phyloP scores from a whole-genome alignment of 306 rosid genomes.

The Vigna reflexopilosa region DNA sequence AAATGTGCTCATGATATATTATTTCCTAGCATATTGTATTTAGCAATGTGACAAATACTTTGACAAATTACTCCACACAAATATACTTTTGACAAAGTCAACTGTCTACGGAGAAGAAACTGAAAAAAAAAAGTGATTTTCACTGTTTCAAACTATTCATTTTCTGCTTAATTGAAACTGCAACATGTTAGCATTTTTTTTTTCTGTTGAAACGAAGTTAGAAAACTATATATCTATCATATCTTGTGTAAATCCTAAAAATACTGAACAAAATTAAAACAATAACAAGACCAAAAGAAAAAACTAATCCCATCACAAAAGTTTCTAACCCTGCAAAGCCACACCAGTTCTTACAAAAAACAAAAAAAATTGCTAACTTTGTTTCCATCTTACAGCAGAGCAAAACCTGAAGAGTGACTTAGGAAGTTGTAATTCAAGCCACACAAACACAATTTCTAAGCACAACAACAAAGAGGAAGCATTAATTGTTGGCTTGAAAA shows the following conservation, averaged over 20 bases:
- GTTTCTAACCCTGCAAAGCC: neutral
- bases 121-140: too few relatives aligned
- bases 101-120: too few relatives aligned
- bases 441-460: neutral
- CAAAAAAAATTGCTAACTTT: neutral
- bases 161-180: too few relatives aligned
- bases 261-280: neutral
- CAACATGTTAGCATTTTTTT: too few relatives aligned
- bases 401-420: neutral
- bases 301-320: neutral
- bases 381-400: neutral
- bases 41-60: too few relatives aligned
- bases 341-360: neutral
- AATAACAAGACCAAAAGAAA: neutral
- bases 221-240: neutral
- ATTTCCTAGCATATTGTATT: too few relatives aligned
- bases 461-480: neutral
- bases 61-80: too few relatives aligned
- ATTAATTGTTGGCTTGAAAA: slow-evolving; percentile 49
- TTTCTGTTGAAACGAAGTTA: too few relatives aligned
- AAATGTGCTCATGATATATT: too few relatives aligned
- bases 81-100: too few relatives aligned
- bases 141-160: too few relatives aligned
- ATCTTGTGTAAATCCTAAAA: neutral
- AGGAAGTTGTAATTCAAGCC: neutral